phyloP scores from a whole-genome alignment of 345 rosid genomes.

The Kandelia obovata region DNA sequence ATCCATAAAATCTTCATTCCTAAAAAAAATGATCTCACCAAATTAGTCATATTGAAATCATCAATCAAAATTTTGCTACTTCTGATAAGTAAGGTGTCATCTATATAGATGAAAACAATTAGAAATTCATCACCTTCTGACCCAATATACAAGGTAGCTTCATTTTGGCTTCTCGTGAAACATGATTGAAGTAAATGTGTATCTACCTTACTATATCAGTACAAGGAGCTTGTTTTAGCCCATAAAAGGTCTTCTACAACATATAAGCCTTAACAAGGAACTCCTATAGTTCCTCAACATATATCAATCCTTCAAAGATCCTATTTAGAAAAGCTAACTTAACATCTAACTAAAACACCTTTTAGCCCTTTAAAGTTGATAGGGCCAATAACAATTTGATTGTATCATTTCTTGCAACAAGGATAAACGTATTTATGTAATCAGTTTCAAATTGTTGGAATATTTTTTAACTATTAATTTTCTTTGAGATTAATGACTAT shows the following conservation, averaged over 20 bases:
- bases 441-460: background rate
- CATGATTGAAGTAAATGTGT: background rate
- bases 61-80: too few relatives aligned
- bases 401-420: background rate
- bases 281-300: background rate
- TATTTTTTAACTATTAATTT: background rate
- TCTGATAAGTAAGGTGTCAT: background rate
- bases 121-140: background rate
- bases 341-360: background rate
- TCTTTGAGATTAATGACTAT: background rate
- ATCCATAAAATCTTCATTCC: too few relatives aligned
- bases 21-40: too few relatives aligned
- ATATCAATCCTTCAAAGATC: background rate
- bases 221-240: background rate
- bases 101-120: background rate
- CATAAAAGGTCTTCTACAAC: background rate
- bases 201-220: background rate
- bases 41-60: too few relatives aligned
- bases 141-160: background rate
- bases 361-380: background rate
- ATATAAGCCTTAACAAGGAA: background rate
- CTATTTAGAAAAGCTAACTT: background rate
- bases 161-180: background rate
- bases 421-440: background rate
- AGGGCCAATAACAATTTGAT: background rate